These are phyloP conservation scores for Lunularia cruciata DNA, from an alignment of 225 moss, liverwort and hornwort genomes.

Conservation along the genomic window DNA sequence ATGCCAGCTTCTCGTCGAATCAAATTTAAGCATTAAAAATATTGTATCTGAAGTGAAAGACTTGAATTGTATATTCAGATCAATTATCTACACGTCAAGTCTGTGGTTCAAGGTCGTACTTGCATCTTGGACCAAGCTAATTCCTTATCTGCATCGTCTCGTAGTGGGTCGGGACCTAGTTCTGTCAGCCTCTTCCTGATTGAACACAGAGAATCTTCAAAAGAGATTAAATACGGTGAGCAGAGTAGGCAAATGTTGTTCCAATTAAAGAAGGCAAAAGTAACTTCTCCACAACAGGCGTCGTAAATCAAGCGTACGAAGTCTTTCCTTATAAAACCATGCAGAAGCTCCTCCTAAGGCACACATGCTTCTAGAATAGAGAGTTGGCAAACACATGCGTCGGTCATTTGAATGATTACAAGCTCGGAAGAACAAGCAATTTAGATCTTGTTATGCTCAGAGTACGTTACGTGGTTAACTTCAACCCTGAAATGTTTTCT, in stretches of 20 bases:
- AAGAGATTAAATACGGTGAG: neutral
- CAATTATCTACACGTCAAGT: no score
- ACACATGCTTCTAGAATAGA: no score
- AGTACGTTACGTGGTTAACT: neutral
- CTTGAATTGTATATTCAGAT: no score
- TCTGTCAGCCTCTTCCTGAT: conserved; percentile 59
- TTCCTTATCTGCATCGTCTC: conserved; percentile 86
- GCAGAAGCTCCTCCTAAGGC: no score
- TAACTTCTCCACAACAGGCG: no score
- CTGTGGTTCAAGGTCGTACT: conserved; percentile 32
- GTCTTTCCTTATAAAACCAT: no score
- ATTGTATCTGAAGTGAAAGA: no score
- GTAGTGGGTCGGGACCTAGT: conserved; percentile 81
- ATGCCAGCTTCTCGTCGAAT: no score
- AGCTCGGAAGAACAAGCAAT: neutral
- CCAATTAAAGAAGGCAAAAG: no score
- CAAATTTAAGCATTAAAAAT: no score
- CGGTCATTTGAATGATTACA: neutral
- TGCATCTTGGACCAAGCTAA: conserved; percentile 79
- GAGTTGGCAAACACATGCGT: neutral
- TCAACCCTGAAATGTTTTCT: neutral
- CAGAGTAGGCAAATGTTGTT: neutral
- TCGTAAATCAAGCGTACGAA: no score
- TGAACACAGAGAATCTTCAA: neutral
- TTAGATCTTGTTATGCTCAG: no score